Base-by-base conservation (phyloP, 2,329 filamentous ascomycete species). In the Claviceps spartinae region DNA sequence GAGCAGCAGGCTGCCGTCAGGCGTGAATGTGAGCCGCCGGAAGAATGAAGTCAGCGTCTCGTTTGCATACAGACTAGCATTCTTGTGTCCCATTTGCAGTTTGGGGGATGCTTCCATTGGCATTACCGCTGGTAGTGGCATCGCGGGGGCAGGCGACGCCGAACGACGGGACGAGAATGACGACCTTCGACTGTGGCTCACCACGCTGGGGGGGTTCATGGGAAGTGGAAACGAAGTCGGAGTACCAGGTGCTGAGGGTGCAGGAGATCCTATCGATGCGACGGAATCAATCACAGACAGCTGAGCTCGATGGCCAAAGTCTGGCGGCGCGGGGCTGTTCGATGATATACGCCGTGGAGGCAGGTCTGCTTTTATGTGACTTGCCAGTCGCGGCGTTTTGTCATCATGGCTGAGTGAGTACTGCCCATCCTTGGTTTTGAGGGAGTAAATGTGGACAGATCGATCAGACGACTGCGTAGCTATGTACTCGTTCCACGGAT, bases 11-110 rank as follows among this genome's bases (percentile, higher is more conserved):
- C 90, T 95, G 26, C 93, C 93, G 63, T 98, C 94, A 0, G 93
- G 91, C 1, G 94, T 89, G 64, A 98, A 98, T 0, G 91, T 90
- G 48, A 98, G 73, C 47, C 93, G 82, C 50, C 93, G 79, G 71
- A 98, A 98, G 71, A 98, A 98, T 0, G 93, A 97, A 0, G 91
- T 96, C 54, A 97, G 79, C 0, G 91, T 96, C 69, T 98, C 93
- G 61, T 96, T 97, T 46, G 89, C 89, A 65, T 98, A 98, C 46
- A 98, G 83, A 59, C 83, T 89, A 43, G 89, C 83, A 60, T 95
- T 96, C 63, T 84, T 88, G 50, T 88, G 78, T 9, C 84, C 84
- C 16, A 84, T 60, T 34, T 77, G 79, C 8, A 89, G 82, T 60
- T 87, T 89, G 1, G 93, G 94, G 0, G 90, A 95, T 8, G 88